Conservation (phyloP, 2,329 filamentous ascomycete genomes). For the Xylaria sp. region DNA sequence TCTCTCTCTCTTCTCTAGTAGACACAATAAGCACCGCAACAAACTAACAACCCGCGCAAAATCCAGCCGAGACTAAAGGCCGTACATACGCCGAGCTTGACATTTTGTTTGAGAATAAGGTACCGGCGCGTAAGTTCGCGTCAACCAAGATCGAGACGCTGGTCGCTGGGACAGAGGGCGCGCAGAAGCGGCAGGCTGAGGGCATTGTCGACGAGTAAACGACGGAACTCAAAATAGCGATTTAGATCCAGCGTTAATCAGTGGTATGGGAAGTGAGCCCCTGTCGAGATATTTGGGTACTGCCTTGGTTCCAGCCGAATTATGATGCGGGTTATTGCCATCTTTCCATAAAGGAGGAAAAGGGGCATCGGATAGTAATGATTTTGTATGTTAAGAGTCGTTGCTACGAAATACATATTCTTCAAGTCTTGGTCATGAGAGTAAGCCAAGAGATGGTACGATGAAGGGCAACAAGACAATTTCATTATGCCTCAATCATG, state of each 20-base stretch:
- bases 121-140: slow-evolving; percentile 52
- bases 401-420: neutral
- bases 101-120: slow-evolving; percentile 55
- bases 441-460: neutral
- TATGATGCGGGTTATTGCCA: too few relatives aligned
- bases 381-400: neutral
- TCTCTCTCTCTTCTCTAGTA: neutral
- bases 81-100: slow-evolving; percentile 61
- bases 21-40: neutral
- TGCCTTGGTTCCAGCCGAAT: too few relatives aligned
- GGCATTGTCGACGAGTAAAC: slow-evolving; percentile 29
- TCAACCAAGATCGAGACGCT: slow-evolving; percentile 47
- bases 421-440: neutral
- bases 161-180: slow-evolving; percentile 44
- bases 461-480: neutral
- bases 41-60: neutral
- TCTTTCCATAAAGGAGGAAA: too few relatives aligned
- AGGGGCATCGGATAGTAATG: neutral
- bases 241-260: too few relatives aligned
- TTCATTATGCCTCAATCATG: neutral
- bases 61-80: slow-evolving; percentile 50
- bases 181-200: slow-evolving; percentile 46
- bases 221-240: too few relatives aligned
- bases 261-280: too few relatives aligned
- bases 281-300: too few relatives aligned